Evolutionary conservation across 768 basidiomycete species (phyloP).

Genomic region (Russula compacta): DNA sequence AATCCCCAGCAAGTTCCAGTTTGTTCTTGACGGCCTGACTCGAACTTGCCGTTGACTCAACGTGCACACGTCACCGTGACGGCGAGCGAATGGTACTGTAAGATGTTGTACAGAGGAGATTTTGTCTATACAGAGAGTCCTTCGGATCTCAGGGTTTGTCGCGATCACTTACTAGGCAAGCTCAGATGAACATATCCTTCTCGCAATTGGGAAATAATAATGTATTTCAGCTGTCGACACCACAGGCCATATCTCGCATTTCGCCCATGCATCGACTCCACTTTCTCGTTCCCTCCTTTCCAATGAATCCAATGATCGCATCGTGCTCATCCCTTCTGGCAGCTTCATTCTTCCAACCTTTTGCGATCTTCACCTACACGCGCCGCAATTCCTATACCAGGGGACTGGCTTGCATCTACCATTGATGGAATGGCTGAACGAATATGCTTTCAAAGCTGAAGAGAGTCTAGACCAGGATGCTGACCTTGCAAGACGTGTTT

Average conservation of each 20-base stretch:
- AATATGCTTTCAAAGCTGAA: slow-evolving; percentile 78
- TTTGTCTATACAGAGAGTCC: slow-evolving; percentile 49
- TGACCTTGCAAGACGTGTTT: slow-evolving; percentile 54
- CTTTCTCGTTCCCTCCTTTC: slow-evolving; percentile 30
- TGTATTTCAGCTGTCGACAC: slow-evolving; percentile 2
- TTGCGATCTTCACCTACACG: slow-evolving; percentile 78
- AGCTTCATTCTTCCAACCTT: slow-evolving; percentile 72
- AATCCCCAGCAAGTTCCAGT: slow-evolving; percentile 7
- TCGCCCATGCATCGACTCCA: slow-evolving; percentile 32
- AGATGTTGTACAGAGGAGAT: slow-evolving; percentile 38
- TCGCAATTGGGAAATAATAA: background rate
- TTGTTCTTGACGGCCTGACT: background rate
- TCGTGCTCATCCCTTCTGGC: slow-evolving; percentile 37
- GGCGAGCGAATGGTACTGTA: background rate
- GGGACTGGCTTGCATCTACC: slow-evolving; percentile 82
- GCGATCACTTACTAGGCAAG: slow-evolving; percentile 48
- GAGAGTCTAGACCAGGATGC: slow-evolving; percentile 58
- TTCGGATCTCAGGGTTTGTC: slow-evolving; percentile 44
- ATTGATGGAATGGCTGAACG: slow-evolving; percentile 75
- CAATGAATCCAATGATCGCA: slow-evolving; percentile 11
- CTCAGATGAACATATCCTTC: background rate
- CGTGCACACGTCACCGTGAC: background rate
- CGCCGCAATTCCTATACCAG: slow-evolving; percentile 83
- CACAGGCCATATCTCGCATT: slow-evolving; percentile 43
- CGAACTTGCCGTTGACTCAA: too few species aligned